A percentile compares a stretch with the other conserved stretches of the same genome.
These are phyloP conservation scores for Fraxinus angustifolia DNA, from an alignment of 305 asterid genomes.

Conservation along the genomic window DNA sequence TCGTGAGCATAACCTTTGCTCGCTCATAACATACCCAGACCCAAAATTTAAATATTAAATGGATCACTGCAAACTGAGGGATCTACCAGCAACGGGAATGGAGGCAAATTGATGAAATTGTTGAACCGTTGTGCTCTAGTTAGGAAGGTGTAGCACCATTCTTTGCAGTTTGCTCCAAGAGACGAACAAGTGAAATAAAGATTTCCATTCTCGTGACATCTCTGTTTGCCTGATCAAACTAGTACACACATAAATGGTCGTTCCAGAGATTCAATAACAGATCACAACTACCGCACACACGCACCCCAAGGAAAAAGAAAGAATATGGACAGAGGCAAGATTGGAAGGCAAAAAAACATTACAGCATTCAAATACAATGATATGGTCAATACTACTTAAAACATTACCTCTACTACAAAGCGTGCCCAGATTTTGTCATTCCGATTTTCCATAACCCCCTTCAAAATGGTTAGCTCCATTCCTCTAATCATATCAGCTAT, in stretches of 20 bases:
- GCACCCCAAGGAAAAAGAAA: not conserved
- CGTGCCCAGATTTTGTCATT: constrained; percentile 71
- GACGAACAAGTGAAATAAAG: constrained; percentile 74
- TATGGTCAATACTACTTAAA: not conserved
- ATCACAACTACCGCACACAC: not conserved
- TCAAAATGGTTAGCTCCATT: constrained; percentile 65
- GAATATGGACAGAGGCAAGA: not conserved
- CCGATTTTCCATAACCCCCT: constrained; percentile 70
- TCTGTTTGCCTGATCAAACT: constrained; percentile 70
- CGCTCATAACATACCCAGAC: constrained; percentile 51
- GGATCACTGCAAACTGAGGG: constrained; percentile 30
- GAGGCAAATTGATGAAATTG: constrained; percentile 37
- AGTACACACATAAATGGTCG: not conserved
- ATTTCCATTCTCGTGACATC: constrained; percentile 91
- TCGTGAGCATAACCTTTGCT: constrained; percentile 33
- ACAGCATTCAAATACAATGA: not conserved
- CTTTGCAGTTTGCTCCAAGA: constrained; percentile 70
- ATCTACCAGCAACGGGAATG: constrained; percentile 32
- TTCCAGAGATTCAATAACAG: not conserved
- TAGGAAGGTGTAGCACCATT: constrained; percentile 28
- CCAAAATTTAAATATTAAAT: constrained; percentile 2
- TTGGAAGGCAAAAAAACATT: not conserved
- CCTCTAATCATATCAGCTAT: constrained; percentile 75
- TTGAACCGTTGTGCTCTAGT: constrained; percentile 28
- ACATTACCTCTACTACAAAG: constrained; percentile 66